A percentile compares a stretch with the other conserved stretches of the same genome.
Conservation (phyloP, 192 early-diverging fungal genomes). For the Backusella morwellensis region DNA sequence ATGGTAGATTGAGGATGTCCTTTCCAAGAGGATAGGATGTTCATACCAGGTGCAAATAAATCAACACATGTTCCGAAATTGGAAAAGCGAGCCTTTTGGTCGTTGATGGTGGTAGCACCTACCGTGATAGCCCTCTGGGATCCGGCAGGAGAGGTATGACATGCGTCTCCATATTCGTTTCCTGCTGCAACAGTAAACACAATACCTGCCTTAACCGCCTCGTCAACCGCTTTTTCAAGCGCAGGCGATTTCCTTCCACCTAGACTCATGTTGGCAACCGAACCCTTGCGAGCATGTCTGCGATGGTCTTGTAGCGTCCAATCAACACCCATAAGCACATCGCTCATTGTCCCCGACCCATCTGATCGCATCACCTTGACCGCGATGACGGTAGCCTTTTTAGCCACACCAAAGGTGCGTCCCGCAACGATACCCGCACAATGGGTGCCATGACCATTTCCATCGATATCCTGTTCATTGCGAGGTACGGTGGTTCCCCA, state of each 20-base stretch:
- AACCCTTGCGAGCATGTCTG: conserved; percentile 52
- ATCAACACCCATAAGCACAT: conserved; percentile 77
- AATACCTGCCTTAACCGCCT: conserved; percentile 38
- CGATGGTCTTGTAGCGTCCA: conserved; percentile 49
- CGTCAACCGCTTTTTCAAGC: conserved; percentile 77
- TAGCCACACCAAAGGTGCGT: conserved; percentile 84
- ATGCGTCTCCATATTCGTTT: conserved; percentile 84
- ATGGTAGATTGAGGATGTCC: conserved; percentile 17
- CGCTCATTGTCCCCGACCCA: conserved; percentile 79
- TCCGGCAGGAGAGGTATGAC: conserved; percentile 82
- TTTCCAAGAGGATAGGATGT: conserved; percentile 76
- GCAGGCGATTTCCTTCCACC: conserved; percentile 80
- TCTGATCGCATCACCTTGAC: conserved; percentile 88
- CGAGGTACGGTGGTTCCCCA: conserved; percentile 77
- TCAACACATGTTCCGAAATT: conserved; percentile 89
- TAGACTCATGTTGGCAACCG: conserved; percentile 93
- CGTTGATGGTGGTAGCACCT: conserved; percentile 76
- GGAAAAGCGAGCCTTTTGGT: conserved; percentile 82
- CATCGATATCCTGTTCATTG: conserved; percentile 57
- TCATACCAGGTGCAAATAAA: conserved; percentile 86
- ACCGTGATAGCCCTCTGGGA: conserved; percentile 81
- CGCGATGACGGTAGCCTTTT: conserved; percentile 84
- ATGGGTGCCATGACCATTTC: conserved; percentile 83
- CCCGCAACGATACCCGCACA: conserved; percentile 85
- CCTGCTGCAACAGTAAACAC: conserved; percentile 91